Percentiles rank a stretch among this genome's conserved stretches.
These are phyloP conservation scores for Marvania coccoides DNA, from an alignment of 139 green algal genomes.

Conservation along the genomic window DNA sequence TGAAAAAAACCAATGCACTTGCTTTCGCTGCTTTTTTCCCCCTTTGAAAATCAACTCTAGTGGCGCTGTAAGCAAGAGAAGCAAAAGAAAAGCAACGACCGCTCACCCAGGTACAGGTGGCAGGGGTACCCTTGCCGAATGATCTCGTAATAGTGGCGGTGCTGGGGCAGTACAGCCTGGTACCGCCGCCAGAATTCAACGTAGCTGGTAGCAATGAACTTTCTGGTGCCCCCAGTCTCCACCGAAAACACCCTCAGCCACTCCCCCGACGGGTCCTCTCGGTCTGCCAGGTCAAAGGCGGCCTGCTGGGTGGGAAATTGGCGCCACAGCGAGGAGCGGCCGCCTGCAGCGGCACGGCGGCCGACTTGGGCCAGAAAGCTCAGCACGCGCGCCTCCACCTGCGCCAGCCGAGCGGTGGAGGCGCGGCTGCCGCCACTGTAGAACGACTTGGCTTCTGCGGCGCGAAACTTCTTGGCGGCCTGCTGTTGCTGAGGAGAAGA, in stretches of 20 bases:
- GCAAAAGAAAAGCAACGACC: not conserved
- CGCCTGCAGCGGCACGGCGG: not conserved
- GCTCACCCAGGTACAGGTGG: slow-evolving; percentile 73
- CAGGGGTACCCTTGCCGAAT: slow-evolving; percentile 57
- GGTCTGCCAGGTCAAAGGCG: slow-evolving; percentile 41
- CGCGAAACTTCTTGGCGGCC: not conserved
- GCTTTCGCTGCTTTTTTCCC: no score
- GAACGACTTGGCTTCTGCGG: not conserved
- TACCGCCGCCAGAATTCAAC: slow-evolving; percentile 34
- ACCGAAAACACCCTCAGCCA: slow-evolving; percentile 28
- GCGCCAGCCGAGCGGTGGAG: not conserved
- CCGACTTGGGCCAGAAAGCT: slow-evolving; percentile 2
- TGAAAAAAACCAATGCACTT: no score
- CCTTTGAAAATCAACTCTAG: no score
- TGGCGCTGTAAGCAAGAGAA: not conserved
- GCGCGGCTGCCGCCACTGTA: no score
- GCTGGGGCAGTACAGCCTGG: slow-evolving; percentile 2
- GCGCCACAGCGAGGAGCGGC: not conserved
- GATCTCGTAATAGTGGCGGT: slow-evolving; percentile 50
- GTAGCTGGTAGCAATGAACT: slow-evolving; percentile 35
- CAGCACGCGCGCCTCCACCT: slow-evolving; percentile 9
- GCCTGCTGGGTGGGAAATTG: slow-evolving; percentile 39
- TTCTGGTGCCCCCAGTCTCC: slow-evolving; percentile 26
- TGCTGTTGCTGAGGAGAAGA: not conserved
- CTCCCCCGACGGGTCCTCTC: slow-evolving; percentile 13